A percentile compares a stretch with the other conserved stretches of the same genome.
These are phyloP conservation scores for Artomyces pyxidatus DNA, from an alignment of 768 basidiomycete species.

Conservation along the genomic window DNA sequence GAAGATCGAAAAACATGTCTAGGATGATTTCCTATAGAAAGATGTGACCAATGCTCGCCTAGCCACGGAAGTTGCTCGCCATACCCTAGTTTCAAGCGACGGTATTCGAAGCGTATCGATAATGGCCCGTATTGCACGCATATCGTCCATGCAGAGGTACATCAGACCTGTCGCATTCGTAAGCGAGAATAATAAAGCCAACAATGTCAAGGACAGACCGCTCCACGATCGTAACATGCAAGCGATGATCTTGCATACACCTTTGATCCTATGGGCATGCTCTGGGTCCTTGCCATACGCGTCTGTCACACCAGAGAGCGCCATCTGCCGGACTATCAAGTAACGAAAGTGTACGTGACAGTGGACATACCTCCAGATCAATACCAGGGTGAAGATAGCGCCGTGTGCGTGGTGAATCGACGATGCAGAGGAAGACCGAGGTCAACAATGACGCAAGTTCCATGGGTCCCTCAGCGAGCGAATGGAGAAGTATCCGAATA, in stretches of 20 bases:
- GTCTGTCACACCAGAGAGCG: slow-evolving; percentile 84
- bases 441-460: slow-evolving; percentile 77
- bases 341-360: background rate
- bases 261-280: slow-evolving; percentile 72
- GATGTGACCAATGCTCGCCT: slow-evolving; percentile 1
- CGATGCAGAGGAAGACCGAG: slow-evolving; percentile 70
- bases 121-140: slow-evolving; percentile 76
- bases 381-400: slow-evolving; percentile 69
- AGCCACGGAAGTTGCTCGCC: slow-evolving; percentile 16
- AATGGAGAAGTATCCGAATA: slow-evolving; percentile 77
- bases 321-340: slow-evolving; percentile 44
- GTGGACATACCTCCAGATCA: slow-evolving; percentile 71
- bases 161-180: slow-evolving; percentile 53
- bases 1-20: slow-evolving; percentile 88
- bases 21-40: slow-evolving; percentile 78
- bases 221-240: slow-evolving; percentile 89
- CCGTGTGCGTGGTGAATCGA: slow-evolving; percentile 80
- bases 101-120: slow-evolving; percentile 85
- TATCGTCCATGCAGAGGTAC: slow-evolving; percentile 89
- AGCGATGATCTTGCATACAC: slow-evolving; percentile 69
- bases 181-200: background rate
- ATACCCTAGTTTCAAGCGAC: slow-evolving; percentile 75
- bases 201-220: slow-evolving; percentile 42
- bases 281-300: slow-evolving; percentile 79
- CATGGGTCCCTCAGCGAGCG: slow-evolving; percentile 82